Conservation (phyloP, 345 rosid species). For the Raphanus sativus region DNA sequence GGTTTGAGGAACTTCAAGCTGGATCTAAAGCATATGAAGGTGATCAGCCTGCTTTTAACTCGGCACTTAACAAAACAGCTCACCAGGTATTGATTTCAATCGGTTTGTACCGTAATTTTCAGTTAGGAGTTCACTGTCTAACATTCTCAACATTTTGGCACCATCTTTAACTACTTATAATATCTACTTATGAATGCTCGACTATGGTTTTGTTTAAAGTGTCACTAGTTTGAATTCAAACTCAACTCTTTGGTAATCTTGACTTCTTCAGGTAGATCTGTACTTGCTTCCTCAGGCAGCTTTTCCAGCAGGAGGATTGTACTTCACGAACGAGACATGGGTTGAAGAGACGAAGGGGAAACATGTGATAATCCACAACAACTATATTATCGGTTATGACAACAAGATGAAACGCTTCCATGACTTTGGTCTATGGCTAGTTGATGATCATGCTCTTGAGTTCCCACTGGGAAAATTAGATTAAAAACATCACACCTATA, state of each 20-base stretch:
- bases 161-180: not conserved
- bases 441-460: slow-evolving; percentile 65
- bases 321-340: slow-evolving; percentile 83
- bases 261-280: slow-evolving; percentile 61
- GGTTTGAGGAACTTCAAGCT: slow-evolving; percentile 37
- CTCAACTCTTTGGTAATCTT: not conserved
- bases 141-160: not conserved
- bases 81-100: slow-evolving; percentile 44
- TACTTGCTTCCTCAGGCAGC: slow-evolving; percentile 77
- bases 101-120: not conserved
- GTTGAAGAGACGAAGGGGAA: slow-evolving; percentile 73
- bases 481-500: not conserved
- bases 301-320: slow-evolving; percentile 84
- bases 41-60: slow-evolving; percentile 89
- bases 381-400: slow-evolving; percentile 74
- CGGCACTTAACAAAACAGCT: slow-evolving; percentile 38
- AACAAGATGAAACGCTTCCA: slow-evolving; percentile 81
- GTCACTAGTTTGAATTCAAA: not conserved
- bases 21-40: not conserved
- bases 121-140: not conserved
- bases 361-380: slow-evolving; percentile 84
- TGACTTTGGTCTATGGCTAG: slow-evolving; percentile 77
- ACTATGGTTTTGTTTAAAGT: not conserved
- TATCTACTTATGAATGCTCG: not conserved
- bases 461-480: slow-evolving; percentile 64